phyloP scores from a whole-genome alignment of 2,329 filamentous ascomycete species.

The Aureobasidium sp. region DNA sequence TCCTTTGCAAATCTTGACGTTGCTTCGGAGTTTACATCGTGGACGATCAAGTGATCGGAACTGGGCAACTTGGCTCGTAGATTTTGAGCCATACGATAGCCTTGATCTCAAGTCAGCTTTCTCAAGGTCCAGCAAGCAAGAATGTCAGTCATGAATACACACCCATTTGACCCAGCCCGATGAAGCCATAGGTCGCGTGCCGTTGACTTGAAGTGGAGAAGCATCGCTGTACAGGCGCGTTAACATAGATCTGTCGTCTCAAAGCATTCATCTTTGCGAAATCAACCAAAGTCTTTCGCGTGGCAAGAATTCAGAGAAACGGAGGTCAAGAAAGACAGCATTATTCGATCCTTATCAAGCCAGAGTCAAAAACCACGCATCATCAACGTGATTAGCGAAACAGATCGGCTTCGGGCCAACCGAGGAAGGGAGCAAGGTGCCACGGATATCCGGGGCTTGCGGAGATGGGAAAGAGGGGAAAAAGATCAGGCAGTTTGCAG shows the following conservation, averaged over 20 bases:
- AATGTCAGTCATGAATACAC: conserved; percentile 17
- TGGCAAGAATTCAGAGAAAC: not conserved
- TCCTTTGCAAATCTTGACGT: conserved; percentile 53
- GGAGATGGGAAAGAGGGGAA: conserved; percentile 7
- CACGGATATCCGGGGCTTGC: conserved; percentile 10
- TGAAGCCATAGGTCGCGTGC: conserved; percentile 44
- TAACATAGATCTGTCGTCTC: conserved; percentile 15
- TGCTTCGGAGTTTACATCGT: conserved; percentile 56
- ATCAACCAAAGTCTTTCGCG: not conserved
- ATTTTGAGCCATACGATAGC: conserved; percentile 67
- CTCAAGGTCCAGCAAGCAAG: not conserved
- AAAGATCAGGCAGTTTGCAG: not conserved
- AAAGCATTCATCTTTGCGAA: conserved; percentile 11
- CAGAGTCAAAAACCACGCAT: not conserved
- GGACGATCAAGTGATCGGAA: conserved; percentile 56
- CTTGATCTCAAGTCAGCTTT: conserved; percentile 32
- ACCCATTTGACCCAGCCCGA: conserved; percentile 47
- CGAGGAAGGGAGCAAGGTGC: conserved; percentile 5
- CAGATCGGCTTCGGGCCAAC: conserved; percentile 2
- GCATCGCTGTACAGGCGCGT: conserved; percentile 29
- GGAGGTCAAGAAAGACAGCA: not conserved
- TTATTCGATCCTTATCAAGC: not conserved
- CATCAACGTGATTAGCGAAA: not conserved
- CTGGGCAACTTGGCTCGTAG: conserved; percentile 58
- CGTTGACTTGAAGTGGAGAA: conserved; percentile 38